Conservation (phyloP, 208 protist genomes). For the Angomonas ambiguus region DNA sequence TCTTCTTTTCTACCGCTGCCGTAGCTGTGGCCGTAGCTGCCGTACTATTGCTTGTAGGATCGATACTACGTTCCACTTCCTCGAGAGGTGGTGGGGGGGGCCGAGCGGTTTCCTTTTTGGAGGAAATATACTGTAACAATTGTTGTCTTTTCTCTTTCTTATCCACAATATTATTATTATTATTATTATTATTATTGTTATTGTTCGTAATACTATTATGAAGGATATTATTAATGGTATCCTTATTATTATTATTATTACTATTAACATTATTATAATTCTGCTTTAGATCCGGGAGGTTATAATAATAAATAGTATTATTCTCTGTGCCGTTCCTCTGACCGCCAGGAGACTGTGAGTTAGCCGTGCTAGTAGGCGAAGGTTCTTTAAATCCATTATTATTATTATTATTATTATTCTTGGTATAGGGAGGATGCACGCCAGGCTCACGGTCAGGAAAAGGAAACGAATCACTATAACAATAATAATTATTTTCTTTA, state of each 20-base stretch:
- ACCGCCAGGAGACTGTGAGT: background rate
- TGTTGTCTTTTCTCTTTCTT: background rate
- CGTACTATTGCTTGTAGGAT: too few relatives aligned
- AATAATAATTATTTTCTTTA: slow-evolving; percentile 3
- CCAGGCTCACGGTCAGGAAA: background rate
- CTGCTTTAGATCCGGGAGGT: background rate
- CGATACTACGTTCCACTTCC: too few relatives aligned
- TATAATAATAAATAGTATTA: background rate
- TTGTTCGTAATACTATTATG: background rate
- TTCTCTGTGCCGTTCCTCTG: background rate
- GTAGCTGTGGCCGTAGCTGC: too few relatives aligned
- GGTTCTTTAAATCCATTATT: background rate
- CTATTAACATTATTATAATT: background rate
- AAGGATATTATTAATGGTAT: too few relatives aligned
- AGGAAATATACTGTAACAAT: background rate
- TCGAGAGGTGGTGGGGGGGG: background rate
- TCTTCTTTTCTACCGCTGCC: too few relatives aligned
- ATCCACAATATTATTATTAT: background rate
- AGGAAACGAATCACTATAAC: background rate
- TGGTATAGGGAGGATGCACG: background rate
- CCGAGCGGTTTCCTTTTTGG: background rate
- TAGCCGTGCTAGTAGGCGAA: background rate
- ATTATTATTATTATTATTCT: too few relatives aligned
- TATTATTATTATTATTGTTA: background rate
- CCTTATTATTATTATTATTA: background rate